Percentiles rank a stretch among this genome's conserved stretches.
Conservation (phyloP, 2,329 filamentous ascomycete species). For the Pestalotiopsis sp. region DNA sequence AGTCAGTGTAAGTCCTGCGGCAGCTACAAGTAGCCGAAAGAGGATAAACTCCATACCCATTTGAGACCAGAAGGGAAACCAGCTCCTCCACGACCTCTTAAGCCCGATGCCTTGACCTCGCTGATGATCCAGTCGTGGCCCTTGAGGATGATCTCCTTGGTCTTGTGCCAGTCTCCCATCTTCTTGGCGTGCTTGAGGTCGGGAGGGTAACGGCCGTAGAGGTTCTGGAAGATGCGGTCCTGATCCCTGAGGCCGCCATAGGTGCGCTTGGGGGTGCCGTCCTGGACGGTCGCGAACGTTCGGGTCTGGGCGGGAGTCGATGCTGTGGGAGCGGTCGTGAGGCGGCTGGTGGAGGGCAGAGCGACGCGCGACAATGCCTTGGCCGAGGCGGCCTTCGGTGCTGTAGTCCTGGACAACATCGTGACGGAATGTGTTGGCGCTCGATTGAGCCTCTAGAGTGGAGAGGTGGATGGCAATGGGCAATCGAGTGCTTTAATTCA, state of each 20-base stretch:
- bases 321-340: constrained; percentile 41
- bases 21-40: too few relatives aligned
- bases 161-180: constrained; percentile 99
- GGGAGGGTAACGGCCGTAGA: constrained; percentile 90
- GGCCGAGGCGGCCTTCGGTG: constrained; percentile 42
- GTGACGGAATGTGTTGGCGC: constrained; percentile 32
- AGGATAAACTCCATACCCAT: constrained; percentile 68
- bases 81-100: constrained; percentile 94
- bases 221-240: constrained; percentile 98
- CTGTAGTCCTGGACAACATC: constrained; percentile 48
- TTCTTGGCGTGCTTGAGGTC: constrained; percentile 95
- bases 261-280: constrained; percentile 68
- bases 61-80: constrained; percentile 98
- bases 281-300: constrained; percentile 80
- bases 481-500: constrained; percentile 15
- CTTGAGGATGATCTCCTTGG: constrained; percentile 96
- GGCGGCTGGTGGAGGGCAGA: constrained; percentile 33
- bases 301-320: constrained; percentile 58
- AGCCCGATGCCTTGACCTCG: constrained; percentile 94
- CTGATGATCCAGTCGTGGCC: constrained; percentile 99
- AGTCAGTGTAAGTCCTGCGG: not conserved
- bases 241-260: constrained; percentile 93
- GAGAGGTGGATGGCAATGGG: constrained; percentile 34
- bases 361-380: constrained; percentile 42
- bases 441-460: constrained; percentile 38